Conservation (phyloP, 257 asterid genomes). For the Thymus mandschuricus region DNA sequence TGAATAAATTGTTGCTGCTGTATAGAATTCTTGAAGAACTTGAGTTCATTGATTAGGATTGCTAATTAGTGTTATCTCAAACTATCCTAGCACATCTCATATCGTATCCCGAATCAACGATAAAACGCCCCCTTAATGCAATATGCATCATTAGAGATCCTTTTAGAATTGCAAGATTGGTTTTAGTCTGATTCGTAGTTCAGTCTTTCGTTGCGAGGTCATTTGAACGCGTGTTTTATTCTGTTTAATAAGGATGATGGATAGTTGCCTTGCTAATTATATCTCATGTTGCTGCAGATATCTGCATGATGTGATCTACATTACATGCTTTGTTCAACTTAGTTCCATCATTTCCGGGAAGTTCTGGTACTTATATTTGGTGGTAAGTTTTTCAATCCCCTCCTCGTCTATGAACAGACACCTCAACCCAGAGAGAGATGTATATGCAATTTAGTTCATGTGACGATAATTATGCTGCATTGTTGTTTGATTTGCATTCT, state of each 20-base stretch:
- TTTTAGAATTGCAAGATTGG: slow-evolving; percentile 16
- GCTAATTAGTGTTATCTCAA: background rate
- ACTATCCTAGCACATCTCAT: too few relatives aligned
- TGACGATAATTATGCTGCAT: background rate
- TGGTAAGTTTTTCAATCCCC: slow-evolving; percentile 55
- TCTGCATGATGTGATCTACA: slow-evolving; percentile 86
- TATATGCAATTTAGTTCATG: slow-evolving; percentile 7
- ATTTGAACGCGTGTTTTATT: background rate
- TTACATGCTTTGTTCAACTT: slow-evolving; percentile 89
- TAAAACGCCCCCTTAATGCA: background rate
- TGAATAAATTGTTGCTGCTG: background rate
- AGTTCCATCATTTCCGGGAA: slow-evolving; percentile 80
- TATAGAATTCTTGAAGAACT: background rate
- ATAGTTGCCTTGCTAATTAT: slow-evolving; percentile 3
- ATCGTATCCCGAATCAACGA: too few relatives aligned
- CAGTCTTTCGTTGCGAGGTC: background rate
- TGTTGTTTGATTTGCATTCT: background rate
- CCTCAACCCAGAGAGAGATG: background rate
- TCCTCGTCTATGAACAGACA: background rate
- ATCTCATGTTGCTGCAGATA: slow-evolving; percentile 59
- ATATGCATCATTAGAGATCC: background rate
- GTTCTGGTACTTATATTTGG: slow-evolving; percentile 85
- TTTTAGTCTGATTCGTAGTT: background rate
- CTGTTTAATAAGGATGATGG: slow-evolving; percentile 5
- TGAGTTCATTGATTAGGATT: slow-evolving; percentile 3